Evolutionary conservation across 1,139 yeast genomes (phyloP), one percentile per base, ranked within the genome.

Genomic region (Protomyces pachydermus): DNA sequence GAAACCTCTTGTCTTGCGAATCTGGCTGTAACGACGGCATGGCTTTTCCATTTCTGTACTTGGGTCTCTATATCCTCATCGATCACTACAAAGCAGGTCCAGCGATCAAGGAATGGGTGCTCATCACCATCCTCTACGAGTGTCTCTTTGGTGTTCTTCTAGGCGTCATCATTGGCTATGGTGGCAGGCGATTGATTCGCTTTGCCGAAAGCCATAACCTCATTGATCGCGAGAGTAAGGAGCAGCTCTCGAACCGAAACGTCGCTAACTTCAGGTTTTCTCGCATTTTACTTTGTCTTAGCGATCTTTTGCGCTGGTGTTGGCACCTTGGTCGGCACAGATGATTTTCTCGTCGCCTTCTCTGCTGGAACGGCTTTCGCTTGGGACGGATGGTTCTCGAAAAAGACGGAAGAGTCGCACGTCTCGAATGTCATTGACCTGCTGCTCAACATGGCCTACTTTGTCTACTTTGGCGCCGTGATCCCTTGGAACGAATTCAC

Each of bases 11-110:
- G 53, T 84, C 95, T 37, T 97, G 98, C 0, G 98, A 93, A 73
- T 90, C 97, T 0, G 98, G 96, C 9, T 91, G 97, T 76, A 93
- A 93, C 75, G 98, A 93, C 73, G 98, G 98, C 64, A 88, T 93
- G 95, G 98, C 98, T 0, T 91, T 91, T 74, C 98, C 98, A 0
- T 93, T 93, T 73, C 89, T 91, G 52, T 91, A 81, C 71, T 77
- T 91, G 60, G 86, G 96, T 0, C 74, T 91, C 64, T 81, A 86
- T 71, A 61, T 68, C n/a, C 52, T 68, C 14, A 57, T 64, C 25
- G 61, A 61, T 23, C 56, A 63, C 38, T 56, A 61, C 16, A 60
- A 56, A 12, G 56, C 66, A 14, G 52, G 64, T 9, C 65, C 62
- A 16, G 66, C 65, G 3, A 52, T 64, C 25, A 54, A 63, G 34